A percentile compares a stretch with the other conserved stretches of the same genome.
Evolutionary conservation across 805 yeast genomes (phyloP).

Genomic region (Metschnikowia corniflorae): DNA sequence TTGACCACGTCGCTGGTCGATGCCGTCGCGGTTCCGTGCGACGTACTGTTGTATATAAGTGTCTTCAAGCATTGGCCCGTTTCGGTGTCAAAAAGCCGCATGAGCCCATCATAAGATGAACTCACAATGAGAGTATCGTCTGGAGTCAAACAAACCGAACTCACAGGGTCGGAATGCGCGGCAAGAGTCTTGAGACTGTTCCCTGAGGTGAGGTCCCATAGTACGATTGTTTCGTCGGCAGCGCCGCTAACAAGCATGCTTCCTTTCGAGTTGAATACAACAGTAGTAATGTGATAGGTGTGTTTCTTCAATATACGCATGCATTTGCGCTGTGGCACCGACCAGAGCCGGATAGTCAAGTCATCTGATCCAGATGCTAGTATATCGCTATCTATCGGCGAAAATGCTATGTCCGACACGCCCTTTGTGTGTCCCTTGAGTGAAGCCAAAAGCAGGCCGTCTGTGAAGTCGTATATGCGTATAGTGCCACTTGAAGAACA

Average conservation of each 20-base stretch:
- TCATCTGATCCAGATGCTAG: conserved; percentile 89
- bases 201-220: conserved; percentile 83
- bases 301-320: conserved; percentile 64
- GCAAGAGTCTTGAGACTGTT: conserved; percentile 72
- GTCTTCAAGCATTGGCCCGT: conserved; percentile 93
- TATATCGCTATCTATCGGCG: conserved; percentile 62
- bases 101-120: conserved; percentile 88
- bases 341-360: conserved; percentile 72
- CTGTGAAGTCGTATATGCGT: conserved; percentile 21
- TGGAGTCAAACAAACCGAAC: conserved; percentile 65
- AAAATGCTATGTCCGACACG: conserved; percentile 72
- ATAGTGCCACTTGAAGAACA: conserved; percentile 33
- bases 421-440: conserved; percentile 64
- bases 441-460: conserved; percentile 19
- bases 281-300: conserved; percentile 76
- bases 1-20: conserved; percentile 46
- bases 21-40: conserved; percentile 56
- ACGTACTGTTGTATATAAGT: conserved; percentile 68
- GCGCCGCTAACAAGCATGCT: conserved; percentile 78
- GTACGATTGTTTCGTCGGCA: conserved; percentile 83
- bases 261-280: conserved; percentile 69
- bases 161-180: conserved; percentile 91
- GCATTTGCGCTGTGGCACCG: conserved; percentile 48
- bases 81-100: conserved; percentile 82
- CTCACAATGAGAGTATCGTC: conserved; percentile 82